Evolutionary conservation across 2,329 filamentous ascomycete genomes (phyloP).

Genomic region (Paracoccidioides brasiliensis): DNA sequence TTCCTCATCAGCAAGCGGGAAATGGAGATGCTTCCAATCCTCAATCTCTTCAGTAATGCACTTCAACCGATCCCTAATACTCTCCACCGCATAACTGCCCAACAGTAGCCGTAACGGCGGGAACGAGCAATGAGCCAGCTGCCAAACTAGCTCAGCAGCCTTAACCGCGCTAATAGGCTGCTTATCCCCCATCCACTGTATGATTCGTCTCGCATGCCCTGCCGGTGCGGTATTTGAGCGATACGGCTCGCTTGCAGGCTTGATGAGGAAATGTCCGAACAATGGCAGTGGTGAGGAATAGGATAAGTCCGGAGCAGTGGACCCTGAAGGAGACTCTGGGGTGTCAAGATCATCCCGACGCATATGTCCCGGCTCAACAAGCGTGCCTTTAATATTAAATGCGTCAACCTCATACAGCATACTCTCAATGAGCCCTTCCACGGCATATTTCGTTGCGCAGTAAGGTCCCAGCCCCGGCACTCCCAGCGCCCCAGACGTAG

Average conservation of each 20-base stretch:
- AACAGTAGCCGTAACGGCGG: slow-evolving; percentile 77
- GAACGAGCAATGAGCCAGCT: slow-evolving; percentile 87
- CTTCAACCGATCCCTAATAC: slow-evolving; percentile 75
- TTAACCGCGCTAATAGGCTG: slow-evolving; percentile 89
- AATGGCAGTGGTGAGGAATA: slow-evolving; percentile 49
- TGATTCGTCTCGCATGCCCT: slow-evolving; percentile 75
- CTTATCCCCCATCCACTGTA: slow-evolving; percentile 86
- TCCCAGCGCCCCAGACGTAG: slow-evolving; percentile 80
- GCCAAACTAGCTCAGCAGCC: slow-evolving; percentile 86
- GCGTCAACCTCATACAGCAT: slow-evolving; percentile 91
- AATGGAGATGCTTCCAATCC: slow-evolving; percentile 81
- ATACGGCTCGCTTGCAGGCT: slow-evolving; percentile 72
- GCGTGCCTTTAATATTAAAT: slow-evolving; percentile 85
- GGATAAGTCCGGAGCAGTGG: slow-evolving; percentile 15
- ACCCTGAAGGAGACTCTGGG: neutral
- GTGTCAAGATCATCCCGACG: slow-evolving; percentile 56
- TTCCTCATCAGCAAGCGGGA: slow-evolving; percentile 29
- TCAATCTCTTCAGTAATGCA: slow-evolving; percentile 91
- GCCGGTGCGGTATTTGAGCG: slow-evolving; percentile 65
- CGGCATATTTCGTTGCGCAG: slow-evolving; percentile 93
- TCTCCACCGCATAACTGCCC: slow-evolving; percentile 90
- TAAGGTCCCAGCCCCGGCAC: slow-evolving; percentile 88
- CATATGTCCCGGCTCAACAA: slow-evolving; percentile 84
- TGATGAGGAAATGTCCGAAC: slow-evolving; percentile 88
- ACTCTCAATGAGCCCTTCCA: slow-evolving; percentile 87